Base-by-base conservation (phyloP, 108 stramenopile genomes). In the Cylindrotheca fusiformis region DNA sequence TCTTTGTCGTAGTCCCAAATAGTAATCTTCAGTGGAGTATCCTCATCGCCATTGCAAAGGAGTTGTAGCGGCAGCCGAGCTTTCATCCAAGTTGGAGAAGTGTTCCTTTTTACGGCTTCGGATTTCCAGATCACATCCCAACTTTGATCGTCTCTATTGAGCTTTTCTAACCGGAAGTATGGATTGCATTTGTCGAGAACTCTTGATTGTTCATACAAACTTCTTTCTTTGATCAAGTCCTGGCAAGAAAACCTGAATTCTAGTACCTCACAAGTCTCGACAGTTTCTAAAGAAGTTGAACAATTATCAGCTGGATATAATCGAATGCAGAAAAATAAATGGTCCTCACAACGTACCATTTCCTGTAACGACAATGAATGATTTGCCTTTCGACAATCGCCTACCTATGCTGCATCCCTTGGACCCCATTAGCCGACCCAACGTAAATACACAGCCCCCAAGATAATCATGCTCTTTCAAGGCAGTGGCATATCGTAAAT, bases 71-170 rank as follows among this genome's bases (percentile, higher is more conserved):
- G 79, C 19, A 88, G 60, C n/a, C 78, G 61, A 0, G 71, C 78
- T 23, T 61, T 55, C 28, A 61, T 63, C 79, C 81, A 88, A 6
- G 64, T 77, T 1, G 87, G 87, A 48, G 63, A 63, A 8, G 74
- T 55, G 23, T 59, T 72, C 25, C 76, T 41, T 48, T 75, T 78
- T 17, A 81, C 45, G 10, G 77, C 74, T 54, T 82, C 79, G 2
- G 78, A 79, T 65, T 84, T 82, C 79, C 76, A 88, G 1, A 83
- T 65, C 19, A 74, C 60, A 25, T 65, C 72, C 80, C 81, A 88
- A 29, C 71, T 81, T 36, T 79, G 78, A 62, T 81, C 76, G 45
- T 88, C 87, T 31, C 32, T 21, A 51, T 76, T 76, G 30, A 82
- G 60, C n/a, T 75, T 60, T 31, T 77, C 72, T 19, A 84, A n/a